These are phyloP conservation scores for Arthrobotrys musiformis DNA, from an alignment of 2,329 filamentous ascomycete genomes.

Conservation along the genomic window DNA sequence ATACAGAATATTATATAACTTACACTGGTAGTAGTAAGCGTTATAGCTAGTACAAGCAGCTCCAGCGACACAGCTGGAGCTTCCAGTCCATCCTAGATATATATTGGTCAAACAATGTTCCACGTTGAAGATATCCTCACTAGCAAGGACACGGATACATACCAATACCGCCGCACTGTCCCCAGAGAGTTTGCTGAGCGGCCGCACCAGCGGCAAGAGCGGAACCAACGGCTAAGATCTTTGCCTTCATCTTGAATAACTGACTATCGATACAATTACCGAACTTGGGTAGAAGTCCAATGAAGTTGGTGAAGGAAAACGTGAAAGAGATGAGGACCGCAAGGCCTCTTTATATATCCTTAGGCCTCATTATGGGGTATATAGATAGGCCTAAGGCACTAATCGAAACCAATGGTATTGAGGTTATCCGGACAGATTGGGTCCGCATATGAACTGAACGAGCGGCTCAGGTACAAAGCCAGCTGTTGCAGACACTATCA, in stretches of 20 bases:
- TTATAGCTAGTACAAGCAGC: conserved; percentile 54
- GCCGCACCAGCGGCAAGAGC: conserved; percentile 47
- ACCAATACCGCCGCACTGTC: conserved; percentile 57
- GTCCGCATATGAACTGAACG: conserved; percentile 31
- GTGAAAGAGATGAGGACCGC: neutral
- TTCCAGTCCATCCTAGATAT: conserved; percentile 46
- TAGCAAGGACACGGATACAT: neutral
- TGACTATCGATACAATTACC: neutral
- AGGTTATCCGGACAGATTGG: conserved; percentile 44
- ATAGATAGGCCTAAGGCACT: neutral
- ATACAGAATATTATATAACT: neutral
- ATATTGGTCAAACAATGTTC: neutral
- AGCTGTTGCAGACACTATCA: neutral
- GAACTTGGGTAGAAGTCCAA: neutral
- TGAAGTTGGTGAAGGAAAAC: conserved; percentile 6
- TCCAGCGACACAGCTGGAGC: conserved; percentile 48
- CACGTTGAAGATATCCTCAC: neutral
- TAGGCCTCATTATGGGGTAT: neutral
- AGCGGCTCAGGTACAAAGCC: neutral
- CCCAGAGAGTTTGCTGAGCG: conserved; percentile 49
- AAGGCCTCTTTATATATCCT: conserved; percentile 23
- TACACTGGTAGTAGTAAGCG: conserved; percentile 53
- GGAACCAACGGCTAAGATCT: conserved; percentile 41
- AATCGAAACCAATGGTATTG: neutral
- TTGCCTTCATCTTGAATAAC: conserved; percentile 43